Conservation (phyloP, 805 yeast species). For the Candida succiphila region DNA sequence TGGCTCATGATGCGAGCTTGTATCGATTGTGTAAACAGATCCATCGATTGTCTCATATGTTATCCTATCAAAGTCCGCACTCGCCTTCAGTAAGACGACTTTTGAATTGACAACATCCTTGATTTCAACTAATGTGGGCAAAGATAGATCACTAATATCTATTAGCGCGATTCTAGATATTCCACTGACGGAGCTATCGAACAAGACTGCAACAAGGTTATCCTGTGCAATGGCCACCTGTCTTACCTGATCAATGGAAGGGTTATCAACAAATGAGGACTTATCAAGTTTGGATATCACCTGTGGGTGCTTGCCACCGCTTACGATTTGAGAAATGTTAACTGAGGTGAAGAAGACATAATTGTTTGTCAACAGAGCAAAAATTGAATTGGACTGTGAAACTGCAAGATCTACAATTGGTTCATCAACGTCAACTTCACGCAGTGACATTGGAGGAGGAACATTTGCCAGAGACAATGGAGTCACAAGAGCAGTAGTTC, state of each 20-base stretch:
- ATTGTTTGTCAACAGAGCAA: conserved; percentile 48
- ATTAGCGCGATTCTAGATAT: conserved; percentile 42
- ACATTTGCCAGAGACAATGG: conserved; percentile 79
- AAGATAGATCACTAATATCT: conserved; percentile 31
- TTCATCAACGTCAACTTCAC: conserved; percentile 47
- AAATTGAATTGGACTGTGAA: conserved; percentile 43
- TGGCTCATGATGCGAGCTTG: conserved; percentile 15
- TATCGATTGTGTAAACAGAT: conserved; percentile 28
- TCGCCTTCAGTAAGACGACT: conserved; percentile 45
- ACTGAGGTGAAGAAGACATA: conserved; percentile 36
- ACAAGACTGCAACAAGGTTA: conserved; percentile 42
- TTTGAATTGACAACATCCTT: conserved; percentile 37
- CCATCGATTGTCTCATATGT: conserved; percentile 61
- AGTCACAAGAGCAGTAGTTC: conserved; percentile 57
- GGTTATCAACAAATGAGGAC: conserved; percentile 26
- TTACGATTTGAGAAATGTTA: conserved; percentile 30
- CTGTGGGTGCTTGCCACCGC: conserved; percentile 37
- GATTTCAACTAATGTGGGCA: conserved; percentile 30
- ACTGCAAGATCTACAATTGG: conserved; percentile 60
- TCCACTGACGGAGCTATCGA: conserved; percentile 43
- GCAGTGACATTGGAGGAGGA: conserved; percentile 87
- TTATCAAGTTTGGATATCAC: conserved; percentile 22
- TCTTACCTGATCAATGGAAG: conserved; percentile 40
- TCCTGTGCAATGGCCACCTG: conserved; percentile 54
- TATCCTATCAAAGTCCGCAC: conserved; percentile 39